These are phyloP conservation scores for Phytophthora constricta DNA, from an alignment of 352 stramenopile species.

Conservation along the genomic window DNA sequence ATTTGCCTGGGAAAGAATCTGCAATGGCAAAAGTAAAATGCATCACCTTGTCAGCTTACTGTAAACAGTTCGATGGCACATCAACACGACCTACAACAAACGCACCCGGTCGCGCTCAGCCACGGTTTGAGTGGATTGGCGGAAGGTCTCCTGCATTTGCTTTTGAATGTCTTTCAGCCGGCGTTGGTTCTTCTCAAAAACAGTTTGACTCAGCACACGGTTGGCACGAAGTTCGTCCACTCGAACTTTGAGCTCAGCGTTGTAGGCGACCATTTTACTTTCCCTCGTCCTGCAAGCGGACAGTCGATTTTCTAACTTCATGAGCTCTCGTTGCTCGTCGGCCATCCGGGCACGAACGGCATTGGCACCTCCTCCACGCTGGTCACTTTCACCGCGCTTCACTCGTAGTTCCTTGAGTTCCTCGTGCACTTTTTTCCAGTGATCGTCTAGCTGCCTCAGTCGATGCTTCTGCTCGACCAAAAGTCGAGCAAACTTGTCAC, in stretches of 20 bases:
- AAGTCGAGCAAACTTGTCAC: slow-evolving; percentile 79
- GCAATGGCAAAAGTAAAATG: neutral
- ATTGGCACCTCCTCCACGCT: slow-evolving; percentile 72
- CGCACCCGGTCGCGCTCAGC: slow-evolving; percentile 69
- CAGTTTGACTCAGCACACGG: slow-evolving; percentile 68
- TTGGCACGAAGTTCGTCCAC: slow-evolving; percentile 73
- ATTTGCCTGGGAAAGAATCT: slow-evolving; percentile 75
- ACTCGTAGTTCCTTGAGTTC: slow-evolving; percentile 73
- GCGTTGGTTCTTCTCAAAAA: slow-evolving; percentile 85
- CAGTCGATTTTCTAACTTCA: slow-evolving; percentile 82
- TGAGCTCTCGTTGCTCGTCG: slow-evolving; percentile 76
- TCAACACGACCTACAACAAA: neutral
- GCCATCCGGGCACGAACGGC: slow-evolving; percentile 73
- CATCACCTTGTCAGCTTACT: slow-evolving; percentile 1
- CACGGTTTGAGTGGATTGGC: slow-evolving; percentile 70
- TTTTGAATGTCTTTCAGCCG: slow-evolving; percentile 75
- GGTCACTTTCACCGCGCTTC: slow-evolving; percentile 74
- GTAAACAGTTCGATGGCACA: neutral
- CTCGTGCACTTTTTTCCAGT: slow-evolving; percentile 72
- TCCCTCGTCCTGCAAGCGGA: slow-evolving; percentile 75
- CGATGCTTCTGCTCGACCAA: slow-evolving; percentile 78
- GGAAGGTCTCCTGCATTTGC: slow-evolving; percentile 82
- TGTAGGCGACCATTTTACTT: slow-evolving; percentile 75
- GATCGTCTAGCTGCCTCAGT: slow-evolving; percentile 66
- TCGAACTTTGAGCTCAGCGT: slow-evolving; percentile 54